phyloP scores from a whole-genome alignment of 2,329 filamentous ascomycete genomes.

The Neonectria sp. region DNA sequence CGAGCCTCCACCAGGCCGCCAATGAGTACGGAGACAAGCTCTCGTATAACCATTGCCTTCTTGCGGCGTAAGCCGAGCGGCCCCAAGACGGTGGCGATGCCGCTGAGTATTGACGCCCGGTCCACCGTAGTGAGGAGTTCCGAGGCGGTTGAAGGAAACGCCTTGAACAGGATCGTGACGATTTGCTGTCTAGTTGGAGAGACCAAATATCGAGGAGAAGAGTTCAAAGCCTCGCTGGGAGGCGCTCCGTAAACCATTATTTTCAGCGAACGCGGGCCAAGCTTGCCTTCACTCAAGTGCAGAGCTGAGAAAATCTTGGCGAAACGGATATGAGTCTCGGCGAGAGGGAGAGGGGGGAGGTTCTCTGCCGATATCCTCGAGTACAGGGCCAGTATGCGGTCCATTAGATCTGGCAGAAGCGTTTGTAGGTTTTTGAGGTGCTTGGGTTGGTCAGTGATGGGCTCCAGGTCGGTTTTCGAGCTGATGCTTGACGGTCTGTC shows the following conservation, averaged over 20 bases:
- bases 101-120: conserved; percentile 83
- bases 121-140: conserved; percentile 82
- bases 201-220: conserved; percentile 70
- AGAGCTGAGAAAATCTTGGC: conserved; percentile 78
- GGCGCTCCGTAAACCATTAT: conserved; percentile 76
- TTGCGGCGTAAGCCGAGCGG: conserved; percentile 87
- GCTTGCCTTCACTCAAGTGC: conserved; percentile 74
- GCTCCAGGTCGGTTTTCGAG: conserved; percentile 46
- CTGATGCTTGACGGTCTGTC: conserved; percentile 61
- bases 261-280: conserved; percentile 73
- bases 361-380: conserved; percentile 79
- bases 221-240: conserved; percentile 64
- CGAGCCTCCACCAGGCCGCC: conserved; percentile 90
- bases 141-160: conserved; percentile 77
- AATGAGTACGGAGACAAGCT: conserved; percentile 87
- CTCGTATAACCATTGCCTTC: conserved; percentile 90
- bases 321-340: conserved; percentile 81
- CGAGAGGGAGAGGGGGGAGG: conserved; percentile 78
- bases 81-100: conserved; percentile 89
- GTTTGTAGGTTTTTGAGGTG: conserved; percentile 69
- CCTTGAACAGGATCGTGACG: conserved; percentile 75
- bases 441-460: conserved; percentile 63
- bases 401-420: conserved; percentile 80
- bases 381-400: conserved; percentile 82
- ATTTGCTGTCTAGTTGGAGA: conserved; percentile 75